Conservation (phyloP, 2,329 filamentous ascomycete species). For the Colletotrichum neosansevieriae region DNA sequence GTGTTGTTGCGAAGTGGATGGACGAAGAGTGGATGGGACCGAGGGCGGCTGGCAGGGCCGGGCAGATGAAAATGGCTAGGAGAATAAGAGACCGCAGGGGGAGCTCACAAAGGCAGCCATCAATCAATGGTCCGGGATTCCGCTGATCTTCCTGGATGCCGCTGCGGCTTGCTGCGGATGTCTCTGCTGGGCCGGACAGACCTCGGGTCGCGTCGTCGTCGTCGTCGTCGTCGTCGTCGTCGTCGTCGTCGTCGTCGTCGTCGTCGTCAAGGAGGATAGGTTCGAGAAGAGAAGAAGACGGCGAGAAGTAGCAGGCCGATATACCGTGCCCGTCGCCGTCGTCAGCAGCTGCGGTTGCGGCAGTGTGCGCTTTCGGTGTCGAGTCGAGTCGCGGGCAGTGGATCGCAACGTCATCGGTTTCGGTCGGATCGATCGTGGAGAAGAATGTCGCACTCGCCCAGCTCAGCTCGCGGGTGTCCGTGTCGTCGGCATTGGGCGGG, state of each 20-base stretch:
- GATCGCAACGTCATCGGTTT: slow-evolving; percentile 33
- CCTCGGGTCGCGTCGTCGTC: neutral
- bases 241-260: too few relatives aligned
- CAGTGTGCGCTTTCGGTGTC: slow-evolving; percentile 25
- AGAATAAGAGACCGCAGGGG: neutral
- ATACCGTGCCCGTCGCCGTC: neutral
- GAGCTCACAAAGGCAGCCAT: slow-evolving; percentile 46
- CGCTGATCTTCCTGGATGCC: slow-evolving; percentile 17
- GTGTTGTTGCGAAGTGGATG: neutral
- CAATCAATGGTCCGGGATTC: slow-evolving; percentile 36
- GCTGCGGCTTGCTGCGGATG: slow-evolving; percentile 8
- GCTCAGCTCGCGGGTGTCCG: neutral
- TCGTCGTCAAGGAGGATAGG: too few relatives aligned
- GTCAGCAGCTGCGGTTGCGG: neutral
- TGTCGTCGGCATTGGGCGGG: neutral
- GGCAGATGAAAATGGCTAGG: slow-evolving; percentile 3
- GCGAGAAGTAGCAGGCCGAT: neutral
- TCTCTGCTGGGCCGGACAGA: neutral
- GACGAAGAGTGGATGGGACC: slow-evolving; percentile 12
- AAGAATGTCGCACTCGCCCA: slow-evolving; percentile 6
- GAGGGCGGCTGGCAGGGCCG: neutral
- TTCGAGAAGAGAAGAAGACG: neutral
- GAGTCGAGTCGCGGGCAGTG: slow-evolving; percentile 13
- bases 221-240: too few relatives aligned
- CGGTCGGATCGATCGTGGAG: slow-evolving; percentile 4